Evolutionary conservation across 176 grass and related monocot species (phyloP).

Genomic region (Aegilops tauschii): DNA sequence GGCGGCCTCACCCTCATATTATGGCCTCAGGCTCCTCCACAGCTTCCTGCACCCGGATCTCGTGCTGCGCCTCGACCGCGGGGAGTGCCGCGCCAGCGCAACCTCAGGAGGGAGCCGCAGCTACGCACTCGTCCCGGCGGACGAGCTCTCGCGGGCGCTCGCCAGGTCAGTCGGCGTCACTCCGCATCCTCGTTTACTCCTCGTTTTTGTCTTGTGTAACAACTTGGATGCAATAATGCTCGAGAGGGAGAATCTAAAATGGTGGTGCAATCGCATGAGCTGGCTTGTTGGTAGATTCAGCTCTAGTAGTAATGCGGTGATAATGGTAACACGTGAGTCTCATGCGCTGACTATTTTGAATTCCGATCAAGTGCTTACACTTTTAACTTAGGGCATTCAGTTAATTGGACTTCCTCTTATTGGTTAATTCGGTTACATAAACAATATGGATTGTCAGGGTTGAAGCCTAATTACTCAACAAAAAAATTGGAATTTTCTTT

Average conservation of each 20-base stretch:
- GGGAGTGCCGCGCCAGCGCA: conserved; percentile 14
- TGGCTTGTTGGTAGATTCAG: neutral
- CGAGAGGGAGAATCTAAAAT: neutral
- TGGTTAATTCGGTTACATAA: too few relatives aligned
- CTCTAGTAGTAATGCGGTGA: neutral
- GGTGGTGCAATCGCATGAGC: neutral
- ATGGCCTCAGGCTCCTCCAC: conserved; percentile 71
- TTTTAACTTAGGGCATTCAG: too few relatives aligned
- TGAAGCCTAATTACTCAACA: too few relatives aligned
- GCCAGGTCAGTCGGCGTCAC: conserved; percentile 36
- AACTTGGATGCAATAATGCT: neutral
- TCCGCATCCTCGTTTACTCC: too few relatives aligned
- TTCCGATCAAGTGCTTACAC: too few relatives aligned
- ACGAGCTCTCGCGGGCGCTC: conserved; percentile 46
- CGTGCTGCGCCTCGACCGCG: conserved; percentile 61
- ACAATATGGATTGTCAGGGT: too few relatives aligned
- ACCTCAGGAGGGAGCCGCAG: conserved; percentile 9
- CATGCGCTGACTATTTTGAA: too few relatives aligned
- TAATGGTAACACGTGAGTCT: neutral
- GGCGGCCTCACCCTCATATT: conserved; percentile 48
- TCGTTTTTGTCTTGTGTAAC: neutral
- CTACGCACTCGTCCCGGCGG: conserved; percentile 65
- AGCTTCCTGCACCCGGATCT: conserved; percentile 74
- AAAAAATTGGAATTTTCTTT: too few relatives aligned
- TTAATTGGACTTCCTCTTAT: too few relatives aligned